Base-by-base conservation (phyloP, 768 basidiomycete genomes). In the Crassisporium funariophilum region DNA sequence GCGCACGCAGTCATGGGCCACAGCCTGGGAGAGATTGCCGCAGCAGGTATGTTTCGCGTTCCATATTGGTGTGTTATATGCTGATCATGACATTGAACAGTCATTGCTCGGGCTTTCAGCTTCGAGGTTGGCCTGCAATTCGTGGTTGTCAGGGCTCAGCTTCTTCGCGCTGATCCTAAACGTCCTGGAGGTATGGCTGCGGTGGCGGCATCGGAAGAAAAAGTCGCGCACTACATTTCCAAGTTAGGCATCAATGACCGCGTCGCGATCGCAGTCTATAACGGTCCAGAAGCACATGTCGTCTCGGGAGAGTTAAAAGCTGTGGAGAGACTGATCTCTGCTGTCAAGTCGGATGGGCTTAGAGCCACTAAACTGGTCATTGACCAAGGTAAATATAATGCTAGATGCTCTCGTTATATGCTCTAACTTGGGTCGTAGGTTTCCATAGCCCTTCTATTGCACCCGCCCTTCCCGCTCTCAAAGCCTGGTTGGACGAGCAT, bases 11-110 rank as follows among this genome's bases (percentile, higher is more conserved):
- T 71, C 5, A 53, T 71, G 48, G 68, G 68, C 1, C 66, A 71
- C 46, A 69, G 67, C 45, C 55, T 71, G 4, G 69, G 69, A 21
- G 69, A 71, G 49, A 64, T 71, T 46, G 63, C 67, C 9, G 68
- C 65, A 10, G 61, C 66, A 36, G 69, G 69, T 68, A 31, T n/a
- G 64, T 50, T 15, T 4, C 29, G 16, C 19, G 9, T 7, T 23
- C 5, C 4, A 33, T 43, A 2, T 25, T 40, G 17, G 5, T 5
- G 10, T 11, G 36, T 21, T 11, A 12, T 4, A 12, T 16, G 9
- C 20, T 38, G 15, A n/a, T 17, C 2, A 17, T 17, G 11, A 4
- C 9, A 12, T 40, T 47, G 27, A 44, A 21, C 13, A 69, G 68
- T 68, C 6, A 44, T 58, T 40, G 64, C 65, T 23, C 59, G 59